A percentile compares a stretch with the other conserved stretches of the same genome.
These are phyloP conservation scores for Hortiboletus campestris DNA, from an alignment of 768 basidiomycete genomes.

Conservation along the genomic window DNA sequence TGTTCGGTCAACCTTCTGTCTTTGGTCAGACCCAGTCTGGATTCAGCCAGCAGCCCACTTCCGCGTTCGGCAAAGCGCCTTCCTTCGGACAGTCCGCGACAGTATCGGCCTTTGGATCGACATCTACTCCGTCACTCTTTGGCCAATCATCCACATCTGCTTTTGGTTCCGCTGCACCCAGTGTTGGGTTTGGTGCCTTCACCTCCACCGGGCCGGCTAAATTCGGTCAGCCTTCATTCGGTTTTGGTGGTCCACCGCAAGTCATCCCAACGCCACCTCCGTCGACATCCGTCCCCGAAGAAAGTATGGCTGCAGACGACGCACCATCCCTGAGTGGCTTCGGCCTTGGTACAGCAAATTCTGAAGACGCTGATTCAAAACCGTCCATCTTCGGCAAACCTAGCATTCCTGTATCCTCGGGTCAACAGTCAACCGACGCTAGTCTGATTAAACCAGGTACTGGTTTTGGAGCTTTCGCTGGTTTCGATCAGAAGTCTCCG, in stretches of 20 bases:
- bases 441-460: constrained; percentile 33
- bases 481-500: constrained; percentile 26
- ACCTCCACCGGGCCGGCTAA: constrained; percentile 30
- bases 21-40: constrained; percentile 19
- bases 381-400: constrained; percentile 35
- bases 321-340: constrained; percentile 31
- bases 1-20: constrained; percentile 33
- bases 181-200: constrained; percentile 34
- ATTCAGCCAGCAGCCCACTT: constrained; percentile 18
- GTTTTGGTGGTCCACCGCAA: constrained; percentile 17
- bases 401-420: constrained; percentile 6
- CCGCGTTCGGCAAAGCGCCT: constrained; percentile 24
- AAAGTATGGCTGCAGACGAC: constrained; percentile 35
- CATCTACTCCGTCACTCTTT: constrained; percentile 18
- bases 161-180: constrained; percentile 22
- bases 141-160: constrained; percentile 15
- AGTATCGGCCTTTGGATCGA: constrained; percentile 13
- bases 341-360: constrained; percentile 27
- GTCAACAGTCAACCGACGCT: constrained; percentile 15
- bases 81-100: constrained; percentile 21
- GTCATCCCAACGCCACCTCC: neutral
- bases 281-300: constrained; percentile 19
- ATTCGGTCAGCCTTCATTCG: constrained; percentile 33
- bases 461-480: constrained; percentile 34
- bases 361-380: constrained; percentile 26